These are phyloP conservation scores for Phytophthora rubi DNA, from an alignment of 352 stramenopile genomes.

Conservation along the genomic window DNA sequence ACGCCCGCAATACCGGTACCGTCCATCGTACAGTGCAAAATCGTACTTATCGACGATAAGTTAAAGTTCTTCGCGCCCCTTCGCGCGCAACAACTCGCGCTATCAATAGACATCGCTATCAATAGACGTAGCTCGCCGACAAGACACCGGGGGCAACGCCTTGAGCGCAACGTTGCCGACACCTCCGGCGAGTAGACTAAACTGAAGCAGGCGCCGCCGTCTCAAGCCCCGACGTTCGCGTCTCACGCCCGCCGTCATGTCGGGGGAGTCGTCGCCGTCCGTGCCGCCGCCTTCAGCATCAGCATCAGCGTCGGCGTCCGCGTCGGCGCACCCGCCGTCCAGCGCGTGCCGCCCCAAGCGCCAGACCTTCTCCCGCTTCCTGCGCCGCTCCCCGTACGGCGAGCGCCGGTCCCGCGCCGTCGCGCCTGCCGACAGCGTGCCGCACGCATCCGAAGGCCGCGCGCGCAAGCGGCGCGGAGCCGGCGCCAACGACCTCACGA, in stretches of 20 bases:
- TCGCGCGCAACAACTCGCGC: background rate
- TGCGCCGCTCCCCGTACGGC: constrained; percentile 65
- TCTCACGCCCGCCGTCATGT: constrained; percentile 21
- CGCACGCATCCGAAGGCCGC: constrained; percentile 10
- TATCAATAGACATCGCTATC: background rate
- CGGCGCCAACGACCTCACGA: constrained; percentile 44
- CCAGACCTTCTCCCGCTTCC: constrained; percentile 65
- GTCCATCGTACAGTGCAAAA: background rate
- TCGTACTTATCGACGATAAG: background rate
- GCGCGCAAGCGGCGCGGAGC: constrained; percentile 47
- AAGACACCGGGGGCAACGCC: no score
- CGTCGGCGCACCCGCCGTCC: constrained; percentile 26
- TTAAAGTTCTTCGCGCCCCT: constrained; percentile 8
- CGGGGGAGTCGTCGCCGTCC: constrained; percentile 20
- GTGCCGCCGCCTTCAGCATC: no score
- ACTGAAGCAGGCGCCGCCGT: no score
- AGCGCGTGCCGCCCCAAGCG: constrained; percentile 61
- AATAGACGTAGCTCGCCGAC: no score
- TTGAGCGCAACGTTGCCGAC: no score
- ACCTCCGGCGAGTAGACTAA: no score
- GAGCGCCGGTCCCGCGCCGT: constrained; percentile 68
- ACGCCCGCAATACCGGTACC: background rate
- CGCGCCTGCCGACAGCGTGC: constrained; percentile 50
- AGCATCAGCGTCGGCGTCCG: constrained; percentile 17
- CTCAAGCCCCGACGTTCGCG: no score